A percentile compares a stretch with the other conserved stretches of the same genome.
Conservation (phyloP, 768 basidiomycete genomes). For the Lactifluus volemus region DNA sequence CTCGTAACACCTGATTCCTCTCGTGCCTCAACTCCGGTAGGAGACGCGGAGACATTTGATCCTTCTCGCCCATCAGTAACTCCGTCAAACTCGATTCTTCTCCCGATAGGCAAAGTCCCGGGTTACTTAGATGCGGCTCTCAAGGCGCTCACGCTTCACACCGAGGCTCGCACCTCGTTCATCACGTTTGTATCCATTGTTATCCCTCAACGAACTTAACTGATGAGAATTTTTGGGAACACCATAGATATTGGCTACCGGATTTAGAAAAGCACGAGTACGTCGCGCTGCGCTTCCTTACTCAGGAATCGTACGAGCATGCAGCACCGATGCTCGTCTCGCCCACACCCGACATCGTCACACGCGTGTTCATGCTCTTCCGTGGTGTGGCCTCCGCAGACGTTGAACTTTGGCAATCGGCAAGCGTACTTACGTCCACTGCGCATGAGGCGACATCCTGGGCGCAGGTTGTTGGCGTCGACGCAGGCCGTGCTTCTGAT, state of each 20-base stretch:
- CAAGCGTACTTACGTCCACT: not conserved
- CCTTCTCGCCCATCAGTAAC: conserved; percentile 1
- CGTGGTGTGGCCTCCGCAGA: conserved; percentile 27
- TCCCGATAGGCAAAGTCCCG: conserved; percentile 26
- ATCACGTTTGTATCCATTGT: conserved; percentile 30
- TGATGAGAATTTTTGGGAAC: no score
- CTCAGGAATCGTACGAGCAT: conserved; percentile 34
- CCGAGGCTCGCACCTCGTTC: conserved; percentile 30
- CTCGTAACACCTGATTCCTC: not conserved
- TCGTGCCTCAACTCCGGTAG: not conserved
- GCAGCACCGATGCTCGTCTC: conserved; percentile 25
- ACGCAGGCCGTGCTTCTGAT: conserved; percentile 24
- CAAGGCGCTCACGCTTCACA: conserved; percentile 3
- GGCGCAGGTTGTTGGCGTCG: conserved; percentile 30
- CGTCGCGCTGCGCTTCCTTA: conserved; percentile 38
- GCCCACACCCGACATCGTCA: conserved; percentile 36
- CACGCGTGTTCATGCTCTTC: conserved; percentile 42
- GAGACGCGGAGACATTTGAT: not conserved
- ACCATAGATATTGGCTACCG: conserved; percentile 35
- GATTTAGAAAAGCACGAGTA: conserved; percentile 31
- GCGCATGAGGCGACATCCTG: conserved; percentile 24
- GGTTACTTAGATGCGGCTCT: conserved; percentile 31
- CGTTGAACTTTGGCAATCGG: conserved; percentile 14
- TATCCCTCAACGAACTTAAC: not conserved
- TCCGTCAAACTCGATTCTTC: conserved; percentile 14